Percentiles rank a stretch among this genome's conserved stretches.
These are phyloP conservation scores for Ascochyta clinopodiicola DNA, from an alignment of 2,329 filamentous ascomycete species.

Conservation along the genomic window DNA sequence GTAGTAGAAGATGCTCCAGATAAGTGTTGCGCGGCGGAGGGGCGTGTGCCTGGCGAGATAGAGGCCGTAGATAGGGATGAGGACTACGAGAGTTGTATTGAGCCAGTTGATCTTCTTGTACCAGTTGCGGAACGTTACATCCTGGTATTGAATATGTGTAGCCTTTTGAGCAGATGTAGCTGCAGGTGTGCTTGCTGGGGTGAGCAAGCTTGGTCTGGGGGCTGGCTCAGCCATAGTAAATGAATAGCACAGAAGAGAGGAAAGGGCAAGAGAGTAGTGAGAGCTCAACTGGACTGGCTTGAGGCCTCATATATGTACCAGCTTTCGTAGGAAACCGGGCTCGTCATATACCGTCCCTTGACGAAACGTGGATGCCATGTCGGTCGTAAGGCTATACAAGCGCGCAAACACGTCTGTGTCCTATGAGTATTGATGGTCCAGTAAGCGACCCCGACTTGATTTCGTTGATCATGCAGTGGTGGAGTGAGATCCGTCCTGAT, in stretches of 20 bases:
- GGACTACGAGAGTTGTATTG: slow-evolving; percentile 79
- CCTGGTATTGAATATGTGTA: slow-evolving; percentile 27
- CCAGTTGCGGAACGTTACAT: slow-evolving; percentile 67
- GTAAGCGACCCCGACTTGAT: slow-evolving; percentile 3
- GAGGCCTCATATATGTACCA: slow-evolving; percentile 2
- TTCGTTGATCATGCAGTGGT: slow-evolving; percentile 12
- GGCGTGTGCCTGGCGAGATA: slow-evolving; percentile 79
- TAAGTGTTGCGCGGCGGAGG: slow-evolving; percentile 70
- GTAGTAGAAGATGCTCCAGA: slow-evolving; percentile 80
- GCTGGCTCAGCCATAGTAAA: slow-evolving; percentile 13
- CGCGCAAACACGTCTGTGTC: not conserved
- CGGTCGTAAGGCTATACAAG: not conserved
- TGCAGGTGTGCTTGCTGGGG: slow-evolving; percentile 2
- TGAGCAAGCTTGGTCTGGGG: slow-evolving; percentile 10
- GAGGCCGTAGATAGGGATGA: slow-evolving; percentile 75
- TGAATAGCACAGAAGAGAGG: not conserved
- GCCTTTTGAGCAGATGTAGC: slow-evolving; percentile 16
- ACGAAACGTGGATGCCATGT: slow-evolving; percentile 4
- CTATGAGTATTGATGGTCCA: not conserved
- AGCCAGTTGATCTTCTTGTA: slow-evolving; percentile 93
- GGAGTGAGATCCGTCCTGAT: slow-evolving; percentile 12
- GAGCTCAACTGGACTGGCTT: not conserved
- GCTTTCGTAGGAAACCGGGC: not conserved
- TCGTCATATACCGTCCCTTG: not conserved
- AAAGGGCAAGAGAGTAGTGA: not conserved